Evolutionary conservation across 306 rosid genomes (phyloP), one percentile per base, ranked within the genome.

Genomic region (Quercus aquifolioides): DNA sequence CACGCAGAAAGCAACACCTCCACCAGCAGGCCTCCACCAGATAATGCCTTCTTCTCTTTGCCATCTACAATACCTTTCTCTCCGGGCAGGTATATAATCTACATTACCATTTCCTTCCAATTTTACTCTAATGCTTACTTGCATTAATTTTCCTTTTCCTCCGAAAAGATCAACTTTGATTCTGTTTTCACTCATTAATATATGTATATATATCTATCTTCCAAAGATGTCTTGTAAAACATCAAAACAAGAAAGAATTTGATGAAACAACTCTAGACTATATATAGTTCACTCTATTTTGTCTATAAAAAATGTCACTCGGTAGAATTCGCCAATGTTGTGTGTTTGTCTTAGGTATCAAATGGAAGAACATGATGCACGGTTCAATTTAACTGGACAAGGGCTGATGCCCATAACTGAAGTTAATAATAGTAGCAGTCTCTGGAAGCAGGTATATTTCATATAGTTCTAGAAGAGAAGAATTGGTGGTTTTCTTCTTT

Each of bases 361-460:
- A 56, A 77, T 80, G 55, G 94, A 85, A 77, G 93, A 87, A 35
- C 78, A 82, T 81, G 94, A 87, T 78, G 80, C 91, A 58, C 86
- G 78, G 75, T 70, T 77, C 70, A 87, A 84, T 84, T 76, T 81
- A 25, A 88, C 89, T 65, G 90, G 83, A 62, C 90, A 89, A 43
- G 98, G 92, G 71, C 74, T 91, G 85, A 78, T 92, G 90, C 82
- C 91, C 12, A 23, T 90, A 80, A 65, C 88, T 81, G 94, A 91
- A 84, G 59, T 73, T 26, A 91, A 86, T 83, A 88, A 86, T 82
- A 78, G 88, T 58, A 88, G 81, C 84, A 84, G 80, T 74, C 89
- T 85, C 70, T 82, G 92, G 94, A 89, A 94, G 89, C 91, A 92
- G 99, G 99, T 91, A 85, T 28, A 11, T 21, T 83, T 83, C 77